Base-by-base conservation (phyloP, 192 early-diverging fungal genomes). In the Backusella morwellensis region DNA sequence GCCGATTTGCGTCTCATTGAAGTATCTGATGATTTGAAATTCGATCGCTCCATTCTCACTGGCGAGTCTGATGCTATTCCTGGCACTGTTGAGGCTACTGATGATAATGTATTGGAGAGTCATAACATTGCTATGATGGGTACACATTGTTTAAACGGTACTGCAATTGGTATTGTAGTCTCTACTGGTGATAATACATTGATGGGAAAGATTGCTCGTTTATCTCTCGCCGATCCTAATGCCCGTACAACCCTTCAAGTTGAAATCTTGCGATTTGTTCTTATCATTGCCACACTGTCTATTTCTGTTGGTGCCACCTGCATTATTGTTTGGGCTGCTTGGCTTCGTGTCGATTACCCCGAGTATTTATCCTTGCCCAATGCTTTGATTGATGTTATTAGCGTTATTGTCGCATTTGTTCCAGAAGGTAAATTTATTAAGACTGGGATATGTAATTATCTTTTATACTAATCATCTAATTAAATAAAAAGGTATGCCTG, bases 101-200 rank as follows among this genome's bases (percentile, higher is more conserved):
- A 92, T 85, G 85, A 87, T 5, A 93, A 92, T 73, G 88, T 90
- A 67, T 78, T 95, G 36, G 95, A 96, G 83, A 90, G 91, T 17
- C 89, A 91, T 74, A 97, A 97, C 75, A 86, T 98, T 76, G 94
- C 91, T 35, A 89, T 98, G 79, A 90, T 91, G 87, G 89, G 84
- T 26, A 85, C 82, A 17, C 84, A 89, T 66, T 88, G 95, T 21
- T 88, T 91, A 4, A 88, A 94, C 76, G 96, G 96, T 52, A 81
- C 80, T 19, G 92, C 87, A 72, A 85, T 82, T 3, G 95, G 91
- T 69, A 81, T 96, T 11, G 95, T 98, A 0, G 86, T 96, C 14
- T 77, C 88, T 23, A 96, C 89, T 23, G 96, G 94, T 17, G 93
- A 94, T 73, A 80, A 86, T 7, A 93, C 93, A 1, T 81, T 96